Base-by-base conservation (phyloP, 257 asterid species). In the Ophiorrhiza pumila region DNA sequence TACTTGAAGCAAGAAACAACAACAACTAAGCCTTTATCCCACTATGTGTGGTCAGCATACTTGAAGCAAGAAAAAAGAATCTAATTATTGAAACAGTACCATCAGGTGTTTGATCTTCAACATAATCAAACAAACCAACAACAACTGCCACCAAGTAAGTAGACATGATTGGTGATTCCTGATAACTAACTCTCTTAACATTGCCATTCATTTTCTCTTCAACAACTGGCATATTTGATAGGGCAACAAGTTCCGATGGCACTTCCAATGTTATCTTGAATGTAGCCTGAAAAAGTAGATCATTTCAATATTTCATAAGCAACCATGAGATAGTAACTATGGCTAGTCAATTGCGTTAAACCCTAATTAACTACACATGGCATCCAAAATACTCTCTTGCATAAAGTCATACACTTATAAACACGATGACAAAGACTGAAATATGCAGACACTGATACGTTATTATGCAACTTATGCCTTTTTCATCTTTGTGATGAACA, bases 161-260 rank as follows among this genome's bases (percentile, higher is more conserved):
- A 58, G 98, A 93, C 98, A 93, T 93, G 84, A 93, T 87, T 23
- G 98, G 98, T 49, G 97, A 91, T 80, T 93, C 98, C 76, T 93
- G 88, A 82, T 88, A 93, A 83, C 77, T 78, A 12, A 93, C 94
- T 35, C 86, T 89, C 87, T 89, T 93, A 45, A 84, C 82, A 79
- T 91, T 76, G 69, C 92, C 94, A 58, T 78, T 77, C 71, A 81
- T 55, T 68, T 88, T 87, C 75, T 93, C 98, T 74, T 91, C 91
- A 47, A 68, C 58, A 75, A 87, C 72, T 60, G 98, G 97, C 97
- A 93, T 93, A 80, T 91, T 93, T 65, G 98, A 93, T 76, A 93
- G 98, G 60, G 96, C 96, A 68, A 89, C 86, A 31, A 93, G 95
- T 37, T 91, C 94, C 3, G 88, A 86, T 65, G 98, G 97, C 69